phyloP scores from a whole-genome alignment of 495 filamentous ascomycete species.

The Aspergillus steynii region DNA sequence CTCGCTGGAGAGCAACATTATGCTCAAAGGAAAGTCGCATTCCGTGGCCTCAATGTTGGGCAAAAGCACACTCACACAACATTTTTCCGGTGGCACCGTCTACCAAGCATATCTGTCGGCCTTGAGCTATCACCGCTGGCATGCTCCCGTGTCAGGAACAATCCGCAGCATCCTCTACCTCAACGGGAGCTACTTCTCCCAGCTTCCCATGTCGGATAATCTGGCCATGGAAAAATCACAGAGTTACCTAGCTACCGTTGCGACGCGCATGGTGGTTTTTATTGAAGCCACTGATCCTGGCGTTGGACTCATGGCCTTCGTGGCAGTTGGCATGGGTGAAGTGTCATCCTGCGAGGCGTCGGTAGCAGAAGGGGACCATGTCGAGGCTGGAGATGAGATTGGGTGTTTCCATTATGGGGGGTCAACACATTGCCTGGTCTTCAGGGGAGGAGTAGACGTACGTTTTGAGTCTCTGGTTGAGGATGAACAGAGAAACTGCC shows the following conservation, averaged over 20 bases:
- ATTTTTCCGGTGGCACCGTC: conserved; percentile 52
- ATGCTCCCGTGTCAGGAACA: conserved; percentile 52
- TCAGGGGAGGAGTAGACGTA: conserved; percentile 19
- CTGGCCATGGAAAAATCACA: conserved; percentile 45
- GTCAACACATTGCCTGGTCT: conserved; percentile 58
- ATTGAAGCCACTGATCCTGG: conserved; percentile 59
- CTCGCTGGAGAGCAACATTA: neutral
- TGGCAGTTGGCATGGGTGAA: conserved; percentile 65
- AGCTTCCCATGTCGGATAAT: conserved; percentile 44
- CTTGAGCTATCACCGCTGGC: conserved; percentile 61
- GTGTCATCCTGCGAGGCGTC: conserved; percentile 62
- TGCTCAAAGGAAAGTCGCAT: conserved; percentile 60
- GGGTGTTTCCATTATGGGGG: conserved; percentile 72
- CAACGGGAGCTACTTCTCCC: conserved; percentile 61
- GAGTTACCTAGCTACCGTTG: conserved; percentile 52
- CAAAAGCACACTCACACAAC: conserved; percentile 35
- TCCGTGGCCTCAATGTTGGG: conserved; percentile 56
- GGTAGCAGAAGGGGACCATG: conserved; percentile 53
- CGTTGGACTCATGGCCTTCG: conserved; percentile 60
- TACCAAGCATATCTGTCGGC: conserved; percentile 60
- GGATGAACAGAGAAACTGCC: neutral
- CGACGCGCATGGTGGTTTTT: conserved; percentile 59
- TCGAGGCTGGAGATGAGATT: conserved; percentile 59
- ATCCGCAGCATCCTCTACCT: conserved; percentile 44
- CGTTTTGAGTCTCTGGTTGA: neutral